A percentile compares a stretch with the other conserved stretches of the same genome.
phyloP scores from a whole-genome alignment of 2,329 filamentous ascomycete genomes.

The Fusarium longipes region DNA sequence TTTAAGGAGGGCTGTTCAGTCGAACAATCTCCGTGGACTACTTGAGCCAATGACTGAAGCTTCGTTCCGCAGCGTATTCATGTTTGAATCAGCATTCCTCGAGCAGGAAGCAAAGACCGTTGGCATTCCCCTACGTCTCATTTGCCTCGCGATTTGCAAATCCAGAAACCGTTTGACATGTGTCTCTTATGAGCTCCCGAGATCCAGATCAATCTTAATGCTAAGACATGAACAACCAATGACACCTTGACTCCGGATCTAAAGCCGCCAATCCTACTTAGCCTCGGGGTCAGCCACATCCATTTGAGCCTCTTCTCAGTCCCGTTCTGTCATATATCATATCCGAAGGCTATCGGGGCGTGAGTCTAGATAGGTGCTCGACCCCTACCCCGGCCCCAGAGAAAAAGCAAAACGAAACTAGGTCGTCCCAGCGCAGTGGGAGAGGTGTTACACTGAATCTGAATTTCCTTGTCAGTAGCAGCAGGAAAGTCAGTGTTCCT shows the following conservation, averaged over 20 bases:
- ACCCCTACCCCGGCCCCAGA: neutral
- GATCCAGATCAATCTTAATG: constrained; percentile 7
- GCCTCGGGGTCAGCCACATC: constrained; percentile 2
- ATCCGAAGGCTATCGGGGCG: constrained; percentile 26
- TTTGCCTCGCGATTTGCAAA: constrained; percentile 2
- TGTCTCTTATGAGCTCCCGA: constrained; percentile 9
- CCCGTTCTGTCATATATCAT: constrained; percentile 26
- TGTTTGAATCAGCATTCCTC: constrained; percentile 26
- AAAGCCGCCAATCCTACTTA: constrained; percentile 1
- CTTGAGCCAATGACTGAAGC: neutral
- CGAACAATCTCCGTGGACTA: neutral
- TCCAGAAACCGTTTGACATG: constrained; percentile 31
- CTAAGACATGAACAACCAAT: neutral
- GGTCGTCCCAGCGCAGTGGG: constrained; percentile 26
- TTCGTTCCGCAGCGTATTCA: neutral
- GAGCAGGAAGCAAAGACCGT: constrained; percentile 28
- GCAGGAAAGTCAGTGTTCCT: constrained; percentile 5
- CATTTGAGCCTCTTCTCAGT: constrained; percentile 23
- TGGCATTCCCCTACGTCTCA: constrained; percentile 24
- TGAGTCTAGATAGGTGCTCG: neutral
- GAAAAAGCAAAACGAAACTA: neutral
- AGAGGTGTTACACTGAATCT: constrained; percentile 12
- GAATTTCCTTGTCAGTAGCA: constrained; percentile 19
- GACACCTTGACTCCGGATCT: neutral
- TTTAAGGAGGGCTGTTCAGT: neutral